Conservation (phyloP, 768 basidiomycete genomes). For the Mycena latifolia region DNA sequence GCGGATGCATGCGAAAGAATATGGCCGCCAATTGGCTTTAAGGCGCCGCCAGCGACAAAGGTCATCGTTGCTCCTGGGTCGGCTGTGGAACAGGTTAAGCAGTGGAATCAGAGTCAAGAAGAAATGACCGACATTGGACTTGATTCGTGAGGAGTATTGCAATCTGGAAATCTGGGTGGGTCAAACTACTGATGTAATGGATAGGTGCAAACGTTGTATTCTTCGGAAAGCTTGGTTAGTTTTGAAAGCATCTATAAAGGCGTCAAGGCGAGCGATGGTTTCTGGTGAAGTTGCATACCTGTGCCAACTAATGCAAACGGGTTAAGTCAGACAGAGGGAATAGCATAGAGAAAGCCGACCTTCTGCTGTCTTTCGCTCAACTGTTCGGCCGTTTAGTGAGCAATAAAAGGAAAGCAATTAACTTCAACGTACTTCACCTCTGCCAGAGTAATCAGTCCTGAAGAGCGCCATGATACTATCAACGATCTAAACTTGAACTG, state of each 20-base stretch:
- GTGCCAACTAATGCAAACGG: slow-evolving; percentile 72
- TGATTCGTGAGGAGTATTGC: slow-evolving; percentile 93
- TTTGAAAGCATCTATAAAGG: slow-evolving; percentile 87
- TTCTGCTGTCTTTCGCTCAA: slow-evolving; percentile 95
- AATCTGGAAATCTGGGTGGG: slow-evolving; percentile 62
- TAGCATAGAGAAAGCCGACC: slow-evolving; percentile 48
- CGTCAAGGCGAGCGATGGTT: slow-evolving; percentile 6
- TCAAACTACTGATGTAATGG: slow-evolving; percentile 14
- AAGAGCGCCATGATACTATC: slow-evolving; percentile 99
- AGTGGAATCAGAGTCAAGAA: background rate
- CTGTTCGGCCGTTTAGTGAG: slow-evolving; percentile 92
- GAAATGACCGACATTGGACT: slow-evolving; percentile 76
- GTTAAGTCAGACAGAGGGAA: slow-evolving; percentile 8
- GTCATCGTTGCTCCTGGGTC: slow-evolving; percentile 97
- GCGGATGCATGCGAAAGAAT: slow-evolving; percentile 93
- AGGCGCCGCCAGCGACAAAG: slow-evolving; percentile 93
- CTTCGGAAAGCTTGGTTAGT: slow-evolving; percentile 91
- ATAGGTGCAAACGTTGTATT: slow-evolving; percentile 75
- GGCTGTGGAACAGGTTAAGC: slow-evolving; percentile 56
- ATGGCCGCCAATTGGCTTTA: slow-evolving; percentile 87
- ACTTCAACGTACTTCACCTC: slow-evolving; percentile 84
- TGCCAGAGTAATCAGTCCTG: slow-evolving; percentile 91
- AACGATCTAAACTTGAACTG: slow-evolving; percentile 71
- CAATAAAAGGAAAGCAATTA: slow-evolving; percentile 91
- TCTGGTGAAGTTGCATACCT: slow-evolving; percentile 58